These are phyloP conservation scores for Sclerotinia minor DNA, from an alignment of 2,329 filamentous ascomycete species.

Conservation along the genomic window DNA sequence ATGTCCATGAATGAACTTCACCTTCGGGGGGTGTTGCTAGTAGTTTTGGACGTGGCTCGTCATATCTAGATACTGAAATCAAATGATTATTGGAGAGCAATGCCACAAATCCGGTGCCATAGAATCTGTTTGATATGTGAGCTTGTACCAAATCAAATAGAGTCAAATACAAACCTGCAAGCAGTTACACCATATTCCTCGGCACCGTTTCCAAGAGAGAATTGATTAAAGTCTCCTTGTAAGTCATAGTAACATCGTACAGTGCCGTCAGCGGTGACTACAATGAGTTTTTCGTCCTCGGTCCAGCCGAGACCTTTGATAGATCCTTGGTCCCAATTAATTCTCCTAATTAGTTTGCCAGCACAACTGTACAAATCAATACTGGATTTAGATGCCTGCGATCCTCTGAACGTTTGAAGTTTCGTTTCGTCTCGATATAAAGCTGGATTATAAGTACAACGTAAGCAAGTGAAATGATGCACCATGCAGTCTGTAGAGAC, in stretches of 20 bases:
- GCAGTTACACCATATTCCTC: conserved; percentile 84
- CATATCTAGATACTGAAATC: conserved; percentile 82
- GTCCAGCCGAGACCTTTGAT: conserved; percentile 94
- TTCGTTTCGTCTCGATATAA: conserved; percentile 87
- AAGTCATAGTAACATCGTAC: conserved; percentile 86
- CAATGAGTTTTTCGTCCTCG: conserved; percentile 86
- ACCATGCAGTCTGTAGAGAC: neutral
- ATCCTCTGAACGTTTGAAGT: conserved; percentile 73
- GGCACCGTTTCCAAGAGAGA: conserved; percentile 84
- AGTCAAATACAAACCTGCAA: conserved; percentile 57
- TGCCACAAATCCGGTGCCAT: conserved; percentile 88
- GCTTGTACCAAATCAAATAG: conserved; percentile 3
- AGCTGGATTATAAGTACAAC: conserved; percentile 54
- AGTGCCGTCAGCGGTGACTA: conserved; percentile 85
- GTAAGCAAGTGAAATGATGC: conserved; percentile 9
- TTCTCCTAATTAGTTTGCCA: conserved; percentile 80
- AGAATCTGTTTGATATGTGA: conserved; percentile 58
- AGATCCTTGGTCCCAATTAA: conserved; percentile 87
- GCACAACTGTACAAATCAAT: conserved; percentile 95
- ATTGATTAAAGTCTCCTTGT: conserved; percentile 93
- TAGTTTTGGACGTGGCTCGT: conserved; percentile 83
- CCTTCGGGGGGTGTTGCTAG: conserved; percentile 77
- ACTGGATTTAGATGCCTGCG: conserved; percentile 71
- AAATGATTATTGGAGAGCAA: conserved; percentile 85
- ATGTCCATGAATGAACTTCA: conserved; percentile 80